Evolutionary conservation across 2,329 filamentous ascomycete species (phyloP), one percentile per base, ranked within the genome.

Genomic region (Fusarium graminum): DNA sequence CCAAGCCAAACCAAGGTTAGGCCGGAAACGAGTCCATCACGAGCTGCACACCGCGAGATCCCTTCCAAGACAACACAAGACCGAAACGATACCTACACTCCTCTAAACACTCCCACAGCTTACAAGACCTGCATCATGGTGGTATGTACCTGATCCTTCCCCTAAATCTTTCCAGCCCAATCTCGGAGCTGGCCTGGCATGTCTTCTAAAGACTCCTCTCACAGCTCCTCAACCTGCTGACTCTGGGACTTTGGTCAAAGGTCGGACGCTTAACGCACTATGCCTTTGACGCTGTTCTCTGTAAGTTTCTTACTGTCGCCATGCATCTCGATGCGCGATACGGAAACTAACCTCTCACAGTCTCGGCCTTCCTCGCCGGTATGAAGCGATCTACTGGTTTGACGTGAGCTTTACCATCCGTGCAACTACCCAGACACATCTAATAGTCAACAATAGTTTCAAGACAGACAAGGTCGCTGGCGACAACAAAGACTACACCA

Each of bases 381-480:
- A 94, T 99, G 84, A 96, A 97, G 83, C 93, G 95, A 73, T 97
- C 94, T 68, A 98, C 95, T 64, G 95, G 95, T 75, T 86, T 99
- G 82, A 97, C 94, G 95, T 99, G 92, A 87, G 92, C 91, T 68
- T 39, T 39, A 53, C 19, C 47, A 22, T 25, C 44, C 42, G 46
- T 51, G 10, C 44, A 49, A 41, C 40, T 30, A 11, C 17, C 40
- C 40, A n/a, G 30, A 29, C 22, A 13, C 38, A 32, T 61, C 73
- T 76, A 68, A 77, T 34, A 32, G 39, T 39, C 63, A 19, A 25
- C 81, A 78, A 77, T 80, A 97, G 95, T 85, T 86, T 99, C 81
- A 92, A 93, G 82, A 90, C 91, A 74, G 93, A 97, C 69, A 89
- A 90, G 72, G 86, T 97, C 74, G 86, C 90, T 30, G 83, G 84